phyloP scores from a whole-genome alignment of 2,329 filamentous ascomycete genomes.

The Aureobasidium lini region DNA sequence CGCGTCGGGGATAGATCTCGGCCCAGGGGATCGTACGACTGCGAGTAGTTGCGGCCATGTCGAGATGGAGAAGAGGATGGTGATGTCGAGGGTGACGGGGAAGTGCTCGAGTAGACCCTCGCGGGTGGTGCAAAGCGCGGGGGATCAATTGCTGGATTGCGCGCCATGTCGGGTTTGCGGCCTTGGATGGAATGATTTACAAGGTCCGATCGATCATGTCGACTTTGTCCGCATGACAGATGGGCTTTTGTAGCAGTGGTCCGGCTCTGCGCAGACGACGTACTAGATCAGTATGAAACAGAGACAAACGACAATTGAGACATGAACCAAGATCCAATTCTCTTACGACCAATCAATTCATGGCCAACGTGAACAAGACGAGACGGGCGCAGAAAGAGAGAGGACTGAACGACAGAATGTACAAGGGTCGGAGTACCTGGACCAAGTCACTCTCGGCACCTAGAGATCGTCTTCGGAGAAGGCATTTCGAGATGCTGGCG shows the following conservation, averaged over 20 bases:
- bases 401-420: background rate
- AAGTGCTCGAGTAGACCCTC: background rate
- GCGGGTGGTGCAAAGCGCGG: constrained; percentile 15
- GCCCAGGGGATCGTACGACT: constrained; percentile 40
- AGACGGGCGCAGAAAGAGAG: background rate
- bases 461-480: constrained; percentile 6
- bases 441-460: background rate
- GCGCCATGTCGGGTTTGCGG: constrained; percentile 15
- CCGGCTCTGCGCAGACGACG: background rate
- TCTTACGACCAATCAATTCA: background rate
- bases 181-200: background rate
- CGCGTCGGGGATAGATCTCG: constrained; percentile 53
- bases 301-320: background rate
- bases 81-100: constrained; percentile 19
- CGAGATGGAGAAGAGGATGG: constrained; percentile 23
- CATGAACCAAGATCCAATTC: background rate
- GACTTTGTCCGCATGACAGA: background rate
- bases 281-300: constrained; percentile 7
- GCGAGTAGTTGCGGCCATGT: constrained; percentile 19
- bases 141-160: constrained; percentile 24
- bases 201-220: background rate
- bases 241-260: background rate
- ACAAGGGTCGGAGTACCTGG: background rate
- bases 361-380: background rate
- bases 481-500: background rate